Conservation (phyloP, 805 yeast genomes). For the Sugiyamaella americana region DNA sequence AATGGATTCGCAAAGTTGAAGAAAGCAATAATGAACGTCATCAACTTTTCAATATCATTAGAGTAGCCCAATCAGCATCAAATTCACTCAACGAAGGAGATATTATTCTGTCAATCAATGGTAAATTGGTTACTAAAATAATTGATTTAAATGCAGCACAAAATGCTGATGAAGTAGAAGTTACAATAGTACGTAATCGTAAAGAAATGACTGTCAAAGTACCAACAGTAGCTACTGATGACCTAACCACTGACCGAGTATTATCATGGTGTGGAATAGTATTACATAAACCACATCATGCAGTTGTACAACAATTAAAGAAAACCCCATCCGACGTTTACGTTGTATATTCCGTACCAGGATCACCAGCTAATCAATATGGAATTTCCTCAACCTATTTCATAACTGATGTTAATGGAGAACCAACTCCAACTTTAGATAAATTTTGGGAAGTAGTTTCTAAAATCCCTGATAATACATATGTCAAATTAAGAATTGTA, state of each 20-base stretch:
- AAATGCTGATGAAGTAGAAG: slow-evolving; percentile 40
- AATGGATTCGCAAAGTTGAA: slow-evolving; percentile 70
- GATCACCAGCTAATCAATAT: slow-evolving; percentile 83
- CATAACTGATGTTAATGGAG: slow-evolving; percentile 83
- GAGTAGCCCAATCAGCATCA: slow-evolving; percentile 48
- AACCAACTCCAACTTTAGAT: slow-evolving; percentile 62
- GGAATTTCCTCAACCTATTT: slow-evolving; percentile 74
- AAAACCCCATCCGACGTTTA: slow-evolving; percentile 73
- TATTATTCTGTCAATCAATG: slow-evolving; percentile 66
- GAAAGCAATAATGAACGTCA: slow-evolving; percentile 55
- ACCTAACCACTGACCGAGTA: slow-evolving; percentile 56
- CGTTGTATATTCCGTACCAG: slow-evolving; percentile 64
- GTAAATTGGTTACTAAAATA: slow-evolving; percentile 54
- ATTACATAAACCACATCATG: slow-evolving; percentile 86
- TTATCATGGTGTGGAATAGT: slow-evolving; percentile 81
- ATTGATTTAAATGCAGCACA: slow-evolving; percentile 55
- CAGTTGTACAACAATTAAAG: slow-evolving; percentile 78
- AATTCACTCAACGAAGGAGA: slow-evolving; percentile 52
- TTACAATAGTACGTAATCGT: slow-evolving; percentile 69
- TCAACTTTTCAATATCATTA: slow-evolving; percentile 64
- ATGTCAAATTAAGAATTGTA: slow-evolving; percentile 72
- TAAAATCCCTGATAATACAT: slow-evolving; percentile 68
- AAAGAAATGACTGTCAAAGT: slow-evolving; percentile 54
- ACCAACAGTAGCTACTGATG: slow-evolving; percentile 55
- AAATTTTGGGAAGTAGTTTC: slow-evolving; percentile 62